A percentile compares a stretch with the other conserved stretches of the same genome.
Conservation (phyloP, 202 grass and related monocot genomes). For the Setaria viridis region DNA sequence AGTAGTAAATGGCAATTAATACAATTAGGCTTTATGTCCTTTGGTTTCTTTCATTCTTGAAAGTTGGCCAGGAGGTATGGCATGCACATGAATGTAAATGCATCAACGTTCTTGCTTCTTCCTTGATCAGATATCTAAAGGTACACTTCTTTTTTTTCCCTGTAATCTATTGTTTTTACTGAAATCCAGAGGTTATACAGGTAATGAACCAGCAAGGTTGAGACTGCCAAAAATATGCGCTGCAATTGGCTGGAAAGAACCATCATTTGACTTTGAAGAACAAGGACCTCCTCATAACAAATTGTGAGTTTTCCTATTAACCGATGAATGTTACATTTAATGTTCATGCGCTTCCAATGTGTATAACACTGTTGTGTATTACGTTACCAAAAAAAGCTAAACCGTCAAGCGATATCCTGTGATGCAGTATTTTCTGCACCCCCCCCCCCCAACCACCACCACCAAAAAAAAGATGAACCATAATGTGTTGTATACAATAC, state of each 20-base stretch:
- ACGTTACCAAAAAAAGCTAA: not conserved
- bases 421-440: not conserved
- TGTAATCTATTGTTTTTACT: conserved; percentile 37
- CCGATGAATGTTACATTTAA: not conserved
- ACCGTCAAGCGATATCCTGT: not conserved
- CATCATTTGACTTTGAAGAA: conserved; percentile 63
- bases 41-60: not conserved
- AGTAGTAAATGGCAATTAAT: not conserved
- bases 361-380: conserved; percentile 7
- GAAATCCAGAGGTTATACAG: conserved; percentile 14
- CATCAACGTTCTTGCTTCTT: conserved; percentile 14
- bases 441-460: too few species aligned
- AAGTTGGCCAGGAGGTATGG: not conserved
- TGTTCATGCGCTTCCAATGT: not conserved
- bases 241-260: conserved; percentile 48
- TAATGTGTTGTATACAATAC: conserved; percentile 10
- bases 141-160: not conserved
- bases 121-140: conserved; percentile 12
- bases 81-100: not conserved
- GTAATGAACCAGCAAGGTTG: conserved; percentile 40
- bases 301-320: conserved; percentile 63
- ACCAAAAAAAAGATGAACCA: not conserved
- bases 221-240: conserved; percentile 57
- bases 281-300: conserved; percentile 48
- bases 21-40: not conserved